Evolutionary conservation across 345 rosid genomes (phyloP), one percentile per base, ranked within the genome.

Genomic region (Linum usitatissimum): DNA sequence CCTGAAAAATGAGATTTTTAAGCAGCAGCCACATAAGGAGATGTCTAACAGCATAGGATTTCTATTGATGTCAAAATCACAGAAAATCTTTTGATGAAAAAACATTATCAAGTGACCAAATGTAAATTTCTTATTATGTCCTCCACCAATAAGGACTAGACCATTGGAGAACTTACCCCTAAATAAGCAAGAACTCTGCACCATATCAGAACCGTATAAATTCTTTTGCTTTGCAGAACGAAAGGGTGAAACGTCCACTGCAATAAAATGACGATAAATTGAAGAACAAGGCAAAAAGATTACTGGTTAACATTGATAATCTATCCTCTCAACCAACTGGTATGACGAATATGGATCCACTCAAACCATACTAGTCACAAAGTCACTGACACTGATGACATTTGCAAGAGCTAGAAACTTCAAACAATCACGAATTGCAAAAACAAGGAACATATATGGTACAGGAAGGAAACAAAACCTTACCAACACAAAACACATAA

Each of bases 181-280:
- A 70, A 53, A 54, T 59, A 64, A 36, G 73, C 60, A 53, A 70
- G 68, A 60, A 70, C 73, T 54, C 73, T 59, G 61, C 73, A 70
- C 73, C 73, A 70, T 5, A 64, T 64, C 39, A 70, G 34, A 64
- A 62, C 60, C 38, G 73, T 70, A 20, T 70, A 70, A 13, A 70
- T 70, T 20, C 64, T 70, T 40, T 70, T 70, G 60, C 20, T 48
- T 64, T 70, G 68, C n/a, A 70, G 64, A 64, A 70, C 9, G 55
- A 70, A 70, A 39, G 73, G 73, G 30, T 70, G 68, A 14, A 64
- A 3, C 6, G 73, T 70, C 73, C 68, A 70, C 68, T 70, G 73
- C 45, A 40, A 64, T 40, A 31, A 13, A 58, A 8, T 4, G 53
- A 21, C 55, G 12, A 59, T 13, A 8, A 51, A 34, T 69, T 40